Evolutionary conservation across 177 flowering plant species (phyloP), one percentile per base, ranked within the genome.

Genomic region (Vitis hybrid): DNA sequence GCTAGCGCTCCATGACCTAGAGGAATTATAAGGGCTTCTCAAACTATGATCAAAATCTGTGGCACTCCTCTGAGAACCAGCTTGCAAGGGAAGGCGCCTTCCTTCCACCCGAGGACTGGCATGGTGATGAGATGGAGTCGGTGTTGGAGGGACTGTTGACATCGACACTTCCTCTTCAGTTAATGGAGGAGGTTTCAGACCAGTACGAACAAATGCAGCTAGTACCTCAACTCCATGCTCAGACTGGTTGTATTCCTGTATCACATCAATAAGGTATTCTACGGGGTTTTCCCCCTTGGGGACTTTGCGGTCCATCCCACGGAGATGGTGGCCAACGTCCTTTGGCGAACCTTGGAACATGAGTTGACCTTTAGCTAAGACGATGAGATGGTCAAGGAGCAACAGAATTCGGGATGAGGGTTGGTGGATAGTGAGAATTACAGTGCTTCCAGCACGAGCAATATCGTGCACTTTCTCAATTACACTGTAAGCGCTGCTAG

Each of bases 341-440:
- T 85, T 84, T 0, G 93, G 90, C 0, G 86, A 62, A n/a, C 93
- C 93, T 65, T 89, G 91, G 78, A 66, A 91, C 88, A 91, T 88
- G 74, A 84, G 84, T 70, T 86, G 83, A 10, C 93, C 96, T 0
- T 89, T 82, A 4, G 96, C 90, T 0, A 90, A 79, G 71, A 89
- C 70, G 50, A 89, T 82, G 67, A 90, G 85, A 62, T 85, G 92
- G 66, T 90, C 96, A 0, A 90, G 81, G 2, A 90, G 81, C 67
- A 72, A 51, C 62, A 66, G 89, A 73, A 90, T 90, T 40, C 96
- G 71, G 1, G 74, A 77, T 10, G 91, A 87, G 3, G 95, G 93
- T 59, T 90, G 95, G 71, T 88, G 95, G 68, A 90, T 88, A 19
- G 95, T 87, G 73, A 88, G 88, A 71, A 90, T 83, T 34, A 88